Base-by-base conservation (phyloP, 495 filamentous ascomycete genomes). In the Terfezia boudieri region DNA sequence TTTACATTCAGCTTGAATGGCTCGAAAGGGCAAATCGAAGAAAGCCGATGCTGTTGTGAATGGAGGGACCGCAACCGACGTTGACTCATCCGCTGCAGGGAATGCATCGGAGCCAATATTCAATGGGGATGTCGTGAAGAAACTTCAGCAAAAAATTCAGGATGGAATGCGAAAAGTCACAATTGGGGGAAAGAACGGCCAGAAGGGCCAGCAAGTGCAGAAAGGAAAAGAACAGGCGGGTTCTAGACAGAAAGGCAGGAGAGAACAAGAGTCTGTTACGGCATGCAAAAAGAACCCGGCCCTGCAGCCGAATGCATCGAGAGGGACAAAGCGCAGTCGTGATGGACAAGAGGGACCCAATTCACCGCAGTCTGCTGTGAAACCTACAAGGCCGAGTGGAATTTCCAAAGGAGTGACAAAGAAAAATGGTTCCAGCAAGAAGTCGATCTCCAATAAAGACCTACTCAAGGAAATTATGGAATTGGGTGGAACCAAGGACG, bases 401-500 rank as follows among this genome's bases (percentile, higher is more conserved):
- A 54, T 52, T 20, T 46, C 41, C 12, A 46, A 22, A 12, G 60
- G 59, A 26, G 36, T 48, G 3, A 52, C 54, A 6, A 49, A 56
- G 59, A 58, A 58, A 17, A 55, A 37, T 32, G 37, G 6, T 20
- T n/a, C 53, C 35, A 41, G 10, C 49, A 53, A 54, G 51, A 38
- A 17, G 8, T 62, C 57, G 49, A 58, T 61, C 43, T 59, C 64
- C 51, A 59, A 65, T 49, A 53, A 69, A 59, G 60, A 63, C 35
- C 67, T 84, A 37, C 72, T 83, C 36, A 74, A 80, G 58, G 84
- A 88, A 60, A 84, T 92, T 58, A 64, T 78, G 54, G 80, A 78
- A 20, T 72, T 92, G 41, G 85, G 84, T 17, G 85, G 85, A 22
- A 82, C 81, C 32, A 75, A 85, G 63, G 81, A 84, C 46, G 63